phyloP scores from a whole-genome alignment of 2,329 filamentous ascomycete genomes.

The Colletotrichum phormii region DNA sequence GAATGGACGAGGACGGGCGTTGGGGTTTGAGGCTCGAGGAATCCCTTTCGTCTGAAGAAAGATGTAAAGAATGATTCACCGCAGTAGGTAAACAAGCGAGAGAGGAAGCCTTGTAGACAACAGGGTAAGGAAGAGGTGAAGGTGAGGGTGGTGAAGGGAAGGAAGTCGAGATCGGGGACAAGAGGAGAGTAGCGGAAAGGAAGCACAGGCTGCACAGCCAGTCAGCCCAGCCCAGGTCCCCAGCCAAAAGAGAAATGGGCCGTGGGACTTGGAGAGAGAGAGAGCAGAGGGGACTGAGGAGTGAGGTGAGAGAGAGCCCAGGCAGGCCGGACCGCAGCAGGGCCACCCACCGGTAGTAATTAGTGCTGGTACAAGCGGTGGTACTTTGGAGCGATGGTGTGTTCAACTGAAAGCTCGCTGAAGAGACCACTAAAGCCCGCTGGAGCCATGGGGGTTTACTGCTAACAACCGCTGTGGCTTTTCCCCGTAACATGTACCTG shows the following conservation, averaged over 20 bases:
- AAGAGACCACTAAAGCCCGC: conserved; percentile 9
- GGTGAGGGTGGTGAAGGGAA: conserved; percentile 21
- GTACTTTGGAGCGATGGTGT: conserved; percentile 6
- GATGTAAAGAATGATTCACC: background rate
- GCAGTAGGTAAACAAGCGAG: conserved; percentile 3
- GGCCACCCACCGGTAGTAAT: conserved; percentile 28
- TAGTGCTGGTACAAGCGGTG: background rate
- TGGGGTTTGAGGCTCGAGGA: background rate
- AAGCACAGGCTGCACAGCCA: conserved; percentile 19
- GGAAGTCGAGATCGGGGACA: conserved; percentile 28
- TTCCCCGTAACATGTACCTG: background rate
- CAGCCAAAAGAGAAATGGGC: conserved; percentile 17
- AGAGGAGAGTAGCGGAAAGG: conserved; percentile 24
- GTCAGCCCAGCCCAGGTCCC: conserved; percentile 33
- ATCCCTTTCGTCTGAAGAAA: conserved; percentile 1
- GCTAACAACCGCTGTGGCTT: background rate
- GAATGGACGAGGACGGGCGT: conserved; percentile 5
- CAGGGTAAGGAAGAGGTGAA: conserved; percentile 14
- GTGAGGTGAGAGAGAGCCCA: conserved; percentile 14
- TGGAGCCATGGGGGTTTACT: background rate
- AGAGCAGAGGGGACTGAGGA: conserved; percentile 5
- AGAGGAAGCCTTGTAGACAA: conserved; percentile 16
- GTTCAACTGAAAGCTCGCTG: background rate
- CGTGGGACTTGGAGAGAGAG: conserved; percentile 16
- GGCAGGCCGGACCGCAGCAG: conserved; percentile 33